phyloP scores from a whole-genome alignment of 257 asterid genomes.

The Jaltomata sinuosa region DNA sequence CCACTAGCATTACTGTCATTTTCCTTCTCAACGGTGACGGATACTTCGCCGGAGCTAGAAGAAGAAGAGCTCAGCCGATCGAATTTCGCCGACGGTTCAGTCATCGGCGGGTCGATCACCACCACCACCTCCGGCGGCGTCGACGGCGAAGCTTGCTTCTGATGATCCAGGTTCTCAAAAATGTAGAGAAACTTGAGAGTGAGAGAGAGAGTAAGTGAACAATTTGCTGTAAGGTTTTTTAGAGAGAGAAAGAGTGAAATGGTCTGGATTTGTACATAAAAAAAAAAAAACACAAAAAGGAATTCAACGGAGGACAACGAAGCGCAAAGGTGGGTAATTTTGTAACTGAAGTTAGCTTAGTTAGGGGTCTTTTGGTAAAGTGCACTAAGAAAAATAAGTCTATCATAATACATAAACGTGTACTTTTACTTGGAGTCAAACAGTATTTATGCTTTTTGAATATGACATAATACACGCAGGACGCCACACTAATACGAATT shows the following conservation, averaged over 20 bases:
- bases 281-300: not conserved
- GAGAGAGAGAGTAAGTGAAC: no score
- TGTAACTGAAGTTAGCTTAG: no score
- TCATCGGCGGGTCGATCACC: constrained; percentile 14
- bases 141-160: not conserved
- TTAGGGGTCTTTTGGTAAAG: no score
- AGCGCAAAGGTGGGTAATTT: not conserved
- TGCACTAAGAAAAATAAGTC: no score
- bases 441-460: no score
- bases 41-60: constrained; percentile 41
- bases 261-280: not conserved
- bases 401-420: no score
- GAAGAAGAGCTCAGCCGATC: constrained; percentile 26
- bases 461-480: no score
- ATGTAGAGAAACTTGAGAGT: no score
- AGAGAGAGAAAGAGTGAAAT: not conserved
- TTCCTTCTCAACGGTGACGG: constrained; percentile 31
- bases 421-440: no score
- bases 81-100: constrained; percentile 14
- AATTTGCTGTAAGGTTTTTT: no score
- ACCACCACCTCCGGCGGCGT: no score
- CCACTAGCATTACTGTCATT: constrained; percentile 5
- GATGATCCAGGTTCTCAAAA: not conserved
- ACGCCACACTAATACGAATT: no score
- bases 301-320: not conserved